Percentiles rank a stretch among this genome's conserved stretches.
phyloP scores from a whole-genome alignment of 192 early-diverging fungal species.

The Coemansia sp. region DNA sequence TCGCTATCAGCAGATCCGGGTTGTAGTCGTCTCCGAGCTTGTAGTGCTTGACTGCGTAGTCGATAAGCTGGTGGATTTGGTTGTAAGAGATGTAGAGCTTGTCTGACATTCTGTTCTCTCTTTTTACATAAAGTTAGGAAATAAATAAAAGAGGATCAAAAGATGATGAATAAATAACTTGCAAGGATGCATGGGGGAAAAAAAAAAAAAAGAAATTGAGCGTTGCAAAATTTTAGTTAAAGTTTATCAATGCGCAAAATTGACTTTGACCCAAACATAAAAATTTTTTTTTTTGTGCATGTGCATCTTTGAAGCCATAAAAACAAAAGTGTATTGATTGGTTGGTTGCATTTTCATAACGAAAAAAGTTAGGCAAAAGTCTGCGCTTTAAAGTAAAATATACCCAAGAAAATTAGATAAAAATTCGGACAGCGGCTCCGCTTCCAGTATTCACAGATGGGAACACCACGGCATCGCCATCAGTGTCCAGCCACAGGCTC shows the following conservation, averaged over 20 bases:
- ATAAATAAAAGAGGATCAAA: background rate
- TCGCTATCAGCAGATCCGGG: slow-evolving; percentile 74
- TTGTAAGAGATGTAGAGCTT: slow-evolving; percentile 70
- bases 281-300: background rate
- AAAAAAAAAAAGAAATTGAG: background rate
- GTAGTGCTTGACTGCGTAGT: slow-evolving; percentile 61
- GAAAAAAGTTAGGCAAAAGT: background rate
- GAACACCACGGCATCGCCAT: slow-evolving; percentile 17
- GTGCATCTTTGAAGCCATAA: background rate
- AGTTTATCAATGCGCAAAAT: background rate
- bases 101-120: slow-evolving; percentile 7
- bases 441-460: slow-evolving; percentile 28
- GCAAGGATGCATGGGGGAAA: background rate
- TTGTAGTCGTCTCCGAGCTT: slow-evolving; percentile 63
- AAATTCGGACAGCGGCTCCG: slow-evolving; percentile 13
- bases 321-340: background rate
- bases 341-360: no score
- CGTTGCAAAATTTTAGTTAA: background rate
- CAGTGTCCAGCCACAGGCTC: slow-evolving; percentile 24
- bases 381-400: background rate
- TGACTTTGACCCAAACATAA: background rate
- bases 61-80: slow-evolving; percentile 61
- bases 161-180: background rate
- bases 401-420: slow-evolving; percentile 4
- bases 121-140: background rate